Evolutionary conservation across 1,284 basidiomycete genomes (phyloP).

Genomic region (Cryptococcus hybrid): DNA sequence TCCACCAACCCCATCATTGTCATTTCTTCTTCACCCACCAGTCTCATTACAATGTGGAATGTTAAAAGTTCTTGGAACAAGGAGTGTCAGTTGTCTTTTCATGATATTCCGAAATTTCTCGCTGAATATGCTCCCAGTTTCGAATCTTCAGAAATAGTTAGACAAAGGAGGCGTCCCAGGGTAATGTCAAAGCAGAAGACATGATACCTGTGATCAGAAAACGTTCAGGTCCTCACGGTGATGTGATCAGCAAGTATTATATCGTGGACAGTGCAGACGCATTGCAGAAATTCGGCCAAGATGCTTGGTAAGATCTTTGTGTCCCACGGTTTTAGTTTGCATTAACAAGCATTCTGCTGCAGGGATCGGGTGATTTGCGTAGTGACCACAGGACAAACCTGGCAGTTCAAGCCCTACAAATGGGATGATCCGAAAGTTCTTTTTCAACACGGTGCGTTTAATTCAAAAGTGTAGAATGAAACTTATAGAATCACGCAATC

Average conservation of each 20-base stretch:
- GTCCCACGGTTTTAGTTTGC: no score
- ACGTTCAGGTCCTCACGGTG: slow-evolving; percentile 53
- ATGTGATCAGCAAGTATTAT: slow-evolving; percentile 59
- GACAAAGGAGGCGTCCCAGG: slow-evolving; percentile 55
- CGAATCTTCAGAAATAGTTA: slow-evolving; percentile 72
- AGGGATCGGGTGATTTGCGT: slow-evolving; percentile 92
- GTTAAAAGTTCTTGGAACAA: slow-evolving; percentile 92
- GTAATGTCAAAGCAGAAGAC: slow-evolving; percentile 75
- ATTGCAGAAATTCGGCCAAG: slow-evolving; percentile 81
- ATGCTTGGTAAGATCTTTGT: slow-evolving; percentile 64
- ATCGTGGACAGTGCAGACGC: slow-evolving; percentile 93
- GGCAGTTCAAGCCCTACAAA: slow-evolving; percentile 96
- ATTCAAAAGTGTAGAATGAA: no score
- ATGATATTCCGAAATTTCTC: not conserved
- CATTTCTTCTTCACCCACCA: slow-evolving; percentile 92
- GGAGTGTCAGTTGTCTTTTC: slow-evolving; percentile 57
- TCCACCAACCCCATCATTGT: slow-evolving; percentile 81
- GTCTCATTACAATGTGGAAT: slow-evolving; percentile 97
- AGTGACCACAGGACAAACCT: slow-evolving; percentile 94
- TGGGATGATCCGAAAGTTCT: slow-evolving; percentile 89
- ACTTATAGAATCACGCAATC: not conserved
- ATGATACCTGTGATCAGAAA: slow-evolving; percentile 78
- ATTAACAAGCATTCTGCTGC: no score
- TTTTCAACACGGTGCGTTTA: slow-evolving; percentile 82
- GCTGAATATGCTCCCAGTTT: slow-evolving; percentile 56